A percentile compares a stretch with the other conserved stretches of the same genome.
phyloP scores from a whole-genome alignment of 2,329 filamentous ascomycete genomes.

The Talaromyces sp. region DNA sequence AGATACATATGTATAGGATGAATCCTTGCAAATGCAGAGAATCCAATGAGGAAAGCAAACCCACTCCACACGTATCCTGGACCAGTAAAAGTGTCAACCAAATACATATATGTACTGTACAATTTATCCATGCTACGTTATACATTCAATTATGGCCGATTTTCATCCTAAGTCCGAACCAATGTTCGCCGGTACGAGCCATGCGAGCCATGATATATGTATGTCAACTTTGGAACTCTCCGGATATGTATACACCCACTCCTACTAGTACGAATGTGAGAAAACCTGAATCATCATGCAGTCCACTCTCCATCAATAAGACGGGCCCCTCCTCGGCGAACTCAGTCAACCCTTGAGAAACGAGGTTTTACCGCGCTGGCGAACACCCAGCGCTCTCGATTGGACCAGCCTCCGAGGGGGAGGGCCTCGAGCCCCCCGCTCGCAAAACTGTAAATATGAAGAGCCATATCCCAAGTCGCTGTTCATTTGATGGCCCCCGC shows the following conservation, averaged over 20 bases:
- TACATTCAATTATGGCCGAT: no score
- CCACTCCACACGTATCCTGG: neutral
- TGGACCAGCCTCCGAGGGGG: conserved; percentile 8
- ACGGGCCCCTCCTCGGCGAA: no score
- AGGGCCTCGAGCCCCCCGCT: conserved; percentile 16
- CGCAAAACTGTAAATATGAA: conserved; percentile 19
- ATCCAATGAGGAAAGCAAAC: neutral
- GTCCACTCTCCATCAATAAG: no score
- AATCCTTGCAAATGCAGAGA: neutral
- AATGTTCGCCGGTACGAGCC: neutral
- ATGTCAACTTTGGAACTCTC: no score
- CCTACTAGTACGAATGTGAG: no score
- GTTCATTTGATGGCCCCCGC: conserved; percentile 11
- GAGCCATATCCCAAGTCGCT: neutral
- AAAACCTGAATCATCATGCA: neutral
- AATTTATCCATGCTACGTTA: no score
- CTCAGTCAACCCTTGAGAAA: conserved; percentile 15
- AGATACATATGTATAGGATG: neutral
- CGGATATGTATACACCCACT: neutral
- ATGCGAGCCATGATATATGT: no score
- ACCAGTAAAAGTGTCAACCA: neutral
- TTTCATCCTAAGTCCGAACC: neutral
- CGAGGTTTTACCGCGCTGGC: conserved; percentile 12
- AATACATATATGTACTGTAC: no score
- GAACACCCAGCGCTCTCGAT: conserved; percentile 4